These are phyloP conservation scores for Chlamydomonas schloesseri DNA, from an alignment of 139 green algal species.

Conservation along the genomic window DNA sequence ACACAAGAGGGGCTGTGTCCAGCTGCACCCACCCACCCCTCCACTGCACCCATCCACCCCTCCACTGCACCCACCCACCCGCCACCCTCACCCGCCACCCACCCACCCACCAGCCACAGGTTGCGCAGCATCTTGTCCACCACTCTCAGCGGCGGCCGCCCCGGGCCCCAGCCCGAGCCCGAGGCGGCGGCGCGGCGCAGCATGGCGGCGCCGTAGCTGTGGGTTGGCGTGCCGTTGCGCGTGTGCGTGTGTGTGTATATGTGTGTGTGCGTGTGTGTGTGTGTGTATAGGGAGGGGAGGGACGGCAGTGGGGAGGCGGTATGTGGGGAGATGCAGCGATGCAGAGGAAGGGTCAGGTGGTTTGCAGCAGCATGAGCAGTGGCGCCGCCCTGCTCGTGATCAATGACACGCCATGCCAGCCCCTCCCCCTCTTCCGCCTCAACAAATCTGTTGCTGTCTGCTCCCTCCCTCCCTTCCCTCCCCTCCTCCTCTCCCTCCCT, in stretches of 20 bases:
- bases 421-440: too few species aligned
- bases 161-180: neutral
- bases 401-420: too few species aligned
- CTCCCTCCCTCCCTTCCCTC: too few species aligned
- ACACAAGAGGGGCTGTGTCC: too few species aligned
- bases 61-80: neutral
- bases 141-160: constrained; percentile 43
- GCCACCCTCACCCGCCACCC: neutral
- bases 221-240: neutral
- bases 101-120: constrained; percentile 62
- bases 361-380: too few species aligned
- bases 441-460: too few species aligned
- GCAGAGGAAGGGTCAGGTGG: too few species aligned
- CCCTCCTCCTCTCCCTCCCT: too few species aligned
- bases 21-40: neutral
- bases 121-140: constrained; percentile 92
- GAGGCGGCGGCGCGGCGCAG: neutral
- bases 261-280: too few species aligned
- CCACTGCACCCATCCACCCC: neutral
- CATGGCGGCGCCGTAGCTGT: constrained; percentile 31
- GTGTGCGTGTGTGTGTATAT: neutral
- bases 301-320: neutral
- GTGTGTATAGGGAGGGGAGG: too few species aligned
- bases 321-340: neutral
- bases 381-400: too few species aligned